Conservation (phyloP, 495 filamentous ascomycete genomes). For the Viridothelium virens region DNA sequence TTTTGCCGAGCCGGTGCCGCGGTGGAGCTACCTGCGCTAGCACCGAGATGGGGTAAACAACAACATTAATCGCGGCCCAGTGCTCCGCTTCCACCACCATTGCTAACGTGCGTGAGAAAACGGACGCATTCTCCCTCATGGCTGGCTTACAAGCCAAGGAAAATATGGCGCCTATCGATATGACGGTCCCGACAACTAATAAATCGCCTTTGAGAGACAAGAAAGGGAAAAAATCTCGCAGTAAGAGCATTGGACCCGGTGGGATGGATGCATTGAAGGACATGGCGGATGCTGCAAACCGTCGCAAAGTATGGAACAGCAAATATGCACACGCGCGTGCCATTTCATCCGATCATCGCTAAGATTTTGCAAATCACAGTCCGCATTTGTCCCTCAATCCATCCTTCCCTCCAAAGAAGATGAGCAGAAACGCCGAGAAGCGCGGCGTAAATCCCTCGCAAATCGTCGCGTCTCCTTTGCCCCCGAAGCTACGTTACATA, state of each 20-base stretch:
- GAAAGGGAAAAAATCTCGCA: constrained; percentile 58
- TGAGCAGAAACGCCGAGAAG: constrained; percentile 72
- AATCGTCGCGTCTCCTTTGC: constrained; percentile 95
- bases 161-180: constrained; percentile 23
- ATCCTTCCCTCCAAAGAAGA: constrained; percentile 65
- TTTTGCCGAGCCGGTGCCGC: constrained; percentile 1
- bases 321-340: neutral
- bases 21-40: neutral
- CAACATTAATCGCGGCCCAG: neutral
- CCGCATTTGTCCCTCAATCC: constrained; percentile 55
- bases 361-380: constrained; percentile 35
- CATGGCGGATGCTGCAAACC: constrained; percentile 57
- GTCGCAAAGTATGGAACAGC: constrained; percentile 56
- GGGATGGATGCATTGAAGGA: constrained; percentile 75
- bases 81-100: neutral
- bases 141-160: constrained; percentile 20
- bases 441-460: constrained; percentile 76
- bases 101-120: neutral
- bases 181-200: constrained; percentile 20
- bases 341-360: neutral
- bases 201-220: constrained; percentile 19
- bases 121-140: constrained; percentile 16
- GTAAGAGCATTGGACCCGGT: constrained; percentile 91
- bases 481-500: constrained; percentile 93
- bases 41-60: constrained; percentile 8